Conservation (phyloP, 805 yeast species). For the Candida saitoana region DNA sequence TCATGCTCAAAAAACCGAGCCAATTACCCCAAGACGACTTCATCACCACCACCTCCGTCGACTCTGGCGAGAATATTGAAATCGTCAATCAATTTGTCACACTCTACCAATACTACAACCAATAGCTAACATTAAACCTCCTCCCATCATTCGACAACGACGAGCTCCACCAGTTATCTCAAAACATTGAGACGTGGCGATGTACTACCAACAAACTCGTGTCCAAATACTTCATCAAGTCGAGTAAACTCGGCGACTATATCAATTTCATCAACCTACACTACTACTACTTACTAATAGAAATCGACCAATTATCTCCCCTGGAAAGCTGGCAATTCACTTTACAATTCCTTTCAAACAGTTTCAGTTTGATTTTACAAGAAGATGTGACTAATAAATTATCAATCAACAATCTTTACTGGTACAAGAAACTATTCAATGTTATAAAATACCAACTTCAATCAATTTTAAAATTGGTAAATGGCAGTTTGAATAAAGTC, state of each 20-base stretch:
- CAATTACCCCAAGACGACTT: slow-evolving; percentile 27
- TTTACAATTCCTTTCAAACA: slow-evolving; percentile 37
- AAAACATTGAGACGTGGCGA: slow-evolving; percentile 37
- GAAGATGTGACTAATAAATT: slow-evolving; percentile 9
- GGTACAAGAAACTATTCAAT: slow-evolving; percentile 35
- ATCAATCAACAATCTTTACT: slow-evolving; percentile 17
- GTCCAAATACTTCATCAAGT: slow-evolving; percentile 23
- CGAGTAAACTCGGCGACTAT: slow-evolving; percentile 28
- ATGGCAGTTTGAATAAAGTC: slow-evolving; percentile 8
- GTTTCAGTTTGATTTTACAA: slow-evolving; percentile 32
- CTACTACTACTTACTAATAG: slow-evolving; percentile 37
- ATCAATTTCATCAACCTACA: slow-evolving; percentile 33
- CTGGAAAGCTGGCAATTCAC: slow-evolving; percentile 39
- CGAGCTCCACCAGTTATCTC: slow-evolving; percentile 19
- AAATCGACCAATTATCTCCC: slow-evolving; percentile 36
- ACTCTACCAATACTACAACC: slow-evolving; percentile 18
- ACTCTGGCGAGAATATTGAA: slow-evolving; percentile 20
- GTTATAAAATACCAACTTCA: slow-evolving; percentile 28
- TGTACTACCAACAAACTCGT: slow-evolving; percentile 23
- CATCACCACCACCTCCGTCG: slow-evolving; percentile 18
- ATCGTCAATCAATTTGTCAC: slow-evolving; percentile 19
- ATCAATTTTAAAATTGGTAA: slow-evolving; percentile 19
- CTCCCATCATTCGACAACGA: background rate
- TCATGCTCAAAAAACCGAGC: slow-evolving; percentile 32
- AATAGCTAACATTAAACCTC: slow-evolving; percentile 15